Percentiles rank a stretch among this genome's conserved stretches.
These are phyloP conservation scores for Wickerhamomyces rabaulensis DNA, from an alignment of 805 yeast genomes.

Conservation along the genomic window DNA sequence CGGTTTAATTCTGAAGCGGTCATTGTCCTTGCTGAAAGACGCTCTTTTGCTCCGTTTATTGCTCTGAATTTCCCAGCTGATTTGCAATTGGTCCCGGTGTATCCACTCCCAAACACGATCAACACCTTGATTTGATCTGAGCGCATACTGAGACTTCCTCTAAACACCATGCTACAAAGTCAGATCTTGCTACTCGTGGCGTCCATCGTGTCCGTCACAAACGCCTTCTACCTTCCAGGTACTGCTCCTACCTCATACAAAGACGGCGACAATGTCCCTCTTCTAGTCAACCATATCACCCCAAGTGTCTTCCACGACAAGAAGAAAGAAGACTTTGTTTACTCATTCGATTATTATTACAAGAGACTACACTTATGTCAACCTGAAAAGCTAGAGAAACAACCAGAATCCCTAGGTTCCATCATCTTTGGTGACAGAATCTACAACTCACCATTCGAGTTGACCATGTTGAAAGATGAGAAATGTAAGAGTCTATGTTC, in stretches of 20 bases:
- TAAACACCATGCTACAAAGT: slow-evolving; percentile 1
- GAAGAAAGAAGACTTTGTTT: slow-evolving; percentile 48
- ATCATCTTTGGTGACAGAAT: slow-evolving; percentile 94
- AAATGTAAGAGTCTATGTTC: slow-evolving; percentile 67
- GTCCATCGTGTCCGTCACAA: slow-evolving; percentile 5
- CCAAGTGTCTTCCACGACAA: slow-evolving; percentile 53
- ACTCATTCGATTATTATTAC: slow-evolving; percentile 80
- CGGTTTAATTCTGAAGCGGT: neutral
- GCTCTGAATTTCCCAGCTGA: neutral
- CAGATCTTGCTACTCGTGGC: slow-evolving; percentile 5
- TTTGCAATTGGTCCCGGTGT: neutral
- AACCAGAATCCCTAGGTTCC: slow-evolving; percentile 87
- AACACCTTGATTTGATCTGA: neutral
- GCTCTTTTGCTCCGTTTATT: neutral
- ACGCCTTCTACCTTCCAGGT: slow-evolving; percentile 88
- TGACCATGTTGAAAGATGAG: slow-evolving; percentile 70
- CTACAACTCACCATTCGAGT: slow-evolving; percentile 82
- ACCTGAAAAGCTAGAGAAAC: slow-evolving; percentile 53
- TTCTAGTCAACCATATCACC: slow-evolving; percentile 85
- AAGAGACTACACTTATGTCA: slow-evolving; percentile 78
- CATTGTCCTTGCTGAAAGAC: neutral
- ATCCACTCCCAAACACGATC: neutral
- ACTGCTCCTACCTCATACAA: slow-evolving; percentile 90
- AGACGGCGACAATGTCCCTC: slow-evolving; percentile 65
- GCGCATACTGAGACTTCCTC: neutral